A percentile compares a stretch with the other conserved stretches of the same genome.
Conservation (phyloP, 2,329 filamentous ascomycete genomes). For the Aureobasidium vineae region DNA sequence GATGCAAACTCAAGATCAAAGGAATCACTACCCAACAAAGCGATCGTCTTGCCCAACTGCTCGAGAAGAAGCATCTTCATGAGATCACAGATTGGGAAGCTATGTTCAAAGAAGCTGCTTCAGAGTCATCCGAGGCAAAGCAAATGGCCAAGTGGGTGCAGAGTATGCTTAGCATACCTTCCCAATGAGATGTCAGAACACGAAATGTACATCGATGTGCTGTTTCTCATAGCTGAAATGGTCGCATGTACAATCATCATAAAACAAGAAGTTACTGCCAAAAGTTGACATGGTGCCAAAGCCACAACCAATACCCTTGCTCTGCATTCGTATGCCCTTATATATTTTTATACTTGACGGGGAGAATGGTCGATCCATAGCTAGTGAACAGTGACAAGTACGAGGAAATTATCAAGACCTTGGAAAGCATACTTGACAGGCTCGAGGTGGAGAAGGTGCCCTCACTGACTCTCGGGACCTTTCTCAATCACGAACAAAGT, state of each 20-base stretch:
- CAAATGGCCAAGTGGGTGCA: conserved; percentile 31
- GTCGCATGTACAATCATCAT: background rate
- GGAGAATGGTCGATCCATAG: too few species aligned
- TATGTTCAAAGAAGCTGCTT: conserved; percentile 21
- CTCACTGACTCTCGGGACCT: too few species aligned
- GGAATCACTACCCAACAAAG: background rate
- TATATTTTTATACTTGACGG: too few species aligned
- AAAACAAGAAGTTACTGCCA: too few species aligned
- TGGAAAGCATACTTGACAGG: too few species aligned
- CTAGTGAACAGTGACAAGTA: too few species aligned
- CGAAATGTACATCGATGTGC: background rate
- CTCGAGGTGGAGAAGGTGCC: too few species aligned
- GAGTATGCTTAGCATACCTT: conserved; percentile 29
- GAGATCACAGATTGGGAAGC: conserved; percentile 47
- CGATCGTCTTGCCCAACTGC: conserved; percentile 34
- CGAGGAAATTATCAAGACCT: too few species aligned
- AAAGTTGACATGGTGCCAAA: too few species aligned
- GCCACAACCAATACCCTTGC: too few species aligned
- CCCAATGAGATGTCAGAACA: background rate
- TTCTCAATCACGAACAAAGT: too few species aligned
- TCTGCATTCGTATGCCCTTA: too few species aligned
- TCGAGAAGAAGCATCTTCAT: conserved; percentile 46
- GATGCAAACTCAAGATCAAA: conserved; percentile 39
- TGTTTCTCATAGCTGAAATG: background rate
- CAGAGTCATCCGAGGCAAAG: conserved; percentile 2